Evolutionary conservation across 441 rosid genomes (phyloP).

Genomic region (Pelargonium cotyledonis): DNA sequence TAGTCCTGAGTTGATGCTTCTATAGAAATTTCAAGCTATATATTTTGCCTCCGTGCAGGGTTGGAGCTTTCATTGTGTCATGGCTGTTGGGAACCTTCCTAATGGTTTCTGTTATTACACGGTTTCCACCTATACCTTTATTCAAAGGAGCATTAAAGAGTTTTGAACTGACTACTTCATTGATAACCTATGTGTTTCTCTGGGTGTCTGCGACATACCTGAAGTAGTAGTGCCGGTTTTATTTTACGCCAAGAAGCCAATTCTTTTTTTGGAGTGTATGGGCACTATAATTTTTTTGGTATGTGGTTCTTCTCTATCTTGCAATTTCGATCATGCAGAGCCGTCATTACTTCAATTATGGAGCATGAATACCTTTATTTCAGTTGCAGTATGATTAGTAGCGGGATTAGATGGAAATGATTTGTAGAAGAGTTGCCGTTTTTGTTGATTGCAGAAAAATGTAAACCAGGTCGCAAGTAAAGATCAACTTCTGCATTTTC

Average conservation of each 20-base stretch:
- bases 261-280: conserved; percentile 25
- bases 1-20: conserved; percentile 1
- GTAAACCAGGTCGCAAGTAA: too few species aligned
- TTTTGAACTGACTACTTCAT: conserved; percentile 77
- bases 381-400: too few species aligned
- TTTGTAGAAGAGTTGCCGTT: too few species aligned
- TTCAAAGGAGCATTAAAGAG: conserved; percentile 58
- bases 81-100: conserved; percentile 93
- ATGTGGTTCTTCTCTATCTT: conserved; percentile 17
- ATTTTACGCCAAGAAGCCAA: conserved; percentile 19
- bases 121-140: conserved; percentile 30
- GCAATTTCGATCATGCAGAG: background rate
- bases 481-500: too few species aligned
- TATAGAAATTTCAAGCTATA: conserved; percentile 7
- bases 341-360: too few species aligned
- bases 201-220: conserved; percentile 87
- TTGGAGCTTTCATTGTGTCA: conserved; percentile 68
- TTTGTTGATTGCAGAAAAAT: too few species aligned
- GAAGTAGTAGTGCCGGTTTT: conserved; percentile 32
- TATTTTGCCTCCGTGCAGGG: conserved; percentile 45
- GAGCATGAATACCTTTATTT: too few species aligned
- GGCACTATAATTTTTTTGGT: conserved; percentile 13
- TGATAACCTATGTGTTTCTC: conserved; percentile 71
- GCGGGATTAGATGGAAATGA: too few species aligned
- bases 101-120: conserved; percentile 85